A percentile compares a stretch with the other conserved stretches of the same genome.
phyloP scores from a whole-genome alignment of 768 basidiomycete species.

The Kwoniella dendrophila region DNA sequence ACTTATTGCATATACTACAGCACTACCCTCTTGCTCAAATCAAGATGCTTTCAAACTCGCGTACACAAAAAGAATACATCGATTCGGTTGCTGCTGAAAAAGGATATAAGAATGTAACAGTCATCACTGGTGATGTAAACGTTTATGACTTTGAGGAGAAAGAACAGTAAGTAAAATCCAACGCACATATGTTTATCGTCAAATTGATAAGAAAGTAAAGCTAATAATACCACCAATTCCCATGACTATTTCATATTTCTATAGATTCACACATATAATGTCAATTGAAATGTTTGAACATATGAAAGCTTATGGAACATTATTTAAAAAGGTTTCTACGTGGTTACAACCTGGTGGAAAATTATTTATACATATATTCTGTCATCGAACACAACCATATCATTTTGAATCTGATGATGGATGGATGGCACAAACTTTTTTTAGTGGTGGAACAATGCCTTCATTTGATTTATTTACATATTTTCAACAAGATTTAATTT shows the following conservation, averaged over 20 bases:
- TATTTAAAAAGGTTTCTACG: conserved; percentile 66
- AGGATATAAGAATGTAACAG: conserved; percentile 64
- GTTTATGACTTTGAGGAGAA: conserved; percentile 63
- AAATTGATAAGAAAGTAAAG: too few species aligned
- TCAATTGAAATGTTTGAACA: conserved; percentile 76
- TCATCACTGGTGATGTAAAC: conserved; percentile 73
- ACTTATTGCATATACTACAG: conserved; percentile 48
- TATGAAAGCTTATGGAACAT: conserved; percentile 71
- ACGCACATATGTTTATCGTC: too few species aligned
- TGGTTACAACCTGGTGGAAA: conserved; percentile 67
- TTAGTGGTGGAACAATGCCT: conserved; percentile 75
- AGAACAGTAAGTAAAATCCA: conserved; percentile 59
- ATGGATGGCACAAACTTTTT: conserved; percentile 77
- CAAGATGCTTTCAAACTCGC: conserved; percentile 68
- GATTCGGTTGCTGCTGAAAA: conserved; percentile 61
- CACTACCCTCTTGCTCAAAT: conserved; percentile 70
- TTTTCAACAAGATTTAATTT: conserved; percentile 67
- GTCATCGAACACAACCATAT: conserved; percentile 66
- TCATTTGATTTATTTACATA: conserved; percentile 61
- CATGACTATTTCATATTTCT: too few species aligned
- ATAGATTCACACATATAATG: conserved; percentile 70
- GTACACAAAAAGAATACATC: conserved; percentile 69
- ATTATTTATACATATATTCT: conserved; percentile 73
- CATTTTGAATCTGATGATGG: conserved; percentile 71
- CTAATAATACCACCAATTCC: background rate